A percentile compares a stretch with the other conserved stretches of the same genome.
Conservation (phyloP, 305 asterid genomes). For the Fraxinus angustifolia region DNA sequence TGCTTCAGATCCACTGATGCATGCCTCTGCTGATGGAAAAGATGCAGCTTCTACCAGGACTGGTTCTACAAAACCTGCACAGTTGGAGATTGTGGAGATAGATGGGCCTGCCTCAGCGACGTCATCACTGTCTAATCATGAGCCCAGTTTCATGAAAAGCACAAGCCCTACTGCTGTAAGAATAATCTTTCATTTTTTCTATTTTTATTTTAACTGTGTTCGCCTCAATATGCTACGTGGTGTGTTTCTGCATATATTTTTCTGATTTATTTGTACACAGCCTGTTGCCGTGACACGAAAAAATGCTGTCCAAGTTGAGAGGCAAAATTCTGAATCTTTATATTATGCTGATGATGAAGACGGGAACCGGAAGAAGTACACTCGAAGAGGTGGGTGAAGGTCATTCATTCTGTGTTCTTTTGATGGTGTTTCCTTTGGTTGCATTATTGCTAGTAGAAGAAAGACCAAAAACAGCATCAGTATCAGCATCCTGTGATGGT, state of each 20-base stretch:
- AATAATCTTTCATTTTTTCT: not conserved
- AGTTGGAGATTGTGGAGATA: conserved; percentile 58
- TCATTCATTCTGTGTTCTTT: not conserved
- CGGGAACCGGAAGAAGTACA: conserved; percentile 73
- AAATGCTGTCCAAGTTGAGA: conserved; percentile 60
- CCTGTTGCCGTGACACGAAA: conserved; percentile 86
- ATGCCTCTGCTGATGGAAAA: conserved; percentile 35
- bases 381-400: conserved; percentile 63
- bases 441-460: conserved; percentile 1
- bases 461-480: not conserved
- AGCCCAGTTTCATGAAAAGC: conserved; percentile 50
- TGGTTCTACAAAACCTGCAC: conserved; percentile 49
- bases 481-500: conserved; percentile 2
- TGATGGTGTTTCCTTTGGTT: not conserved
- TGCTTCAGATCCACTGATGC: conserved; percentile 67
- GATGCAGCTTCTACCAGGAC: conserved; percentile 38
- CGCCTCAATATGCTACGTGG: conserved; percentile 4
- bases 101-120: conserved; percentile 57
- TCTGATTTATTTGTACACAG: conserved; percentile 37
- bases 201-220: not conserved
- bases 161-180: conserved; percentile 80
- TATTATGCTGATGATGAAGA: conserved; percentile 96
- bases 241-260: conserved; percentile 7
- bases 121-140: conserved; percentile 61
- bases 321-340: conserved; percentile 72